A percentile compares a stretch with the other conserved stretches of the same genome.
These are phyloP conservation scores for Leptographium lundbergii DNA, from an alignment of 2,329 filamentous ascomycete species.

Conservation along the genomic window DNA sequence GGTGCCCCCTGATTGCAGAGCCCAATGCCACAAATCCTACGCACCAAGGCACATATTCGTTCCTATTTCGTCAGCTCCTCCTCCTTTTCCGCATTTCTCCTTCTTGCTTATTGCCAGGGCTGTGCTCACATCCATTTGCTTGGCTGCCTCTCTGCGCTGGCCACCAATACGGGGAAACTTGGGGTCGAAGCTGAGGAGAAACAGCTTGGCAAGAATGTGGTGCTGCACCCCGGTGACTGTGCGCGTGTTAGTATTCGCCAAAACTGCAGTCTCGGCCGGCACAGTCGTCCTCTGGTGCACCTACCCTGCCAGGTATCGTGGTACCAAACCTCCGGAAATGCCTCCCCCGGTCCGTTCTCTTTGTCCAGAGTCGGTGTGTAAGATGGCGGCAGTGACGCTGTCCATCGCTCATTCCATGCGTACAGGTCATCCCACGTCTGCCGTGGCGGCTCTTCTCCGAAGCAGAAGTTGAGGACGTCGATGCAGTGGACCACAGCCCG, in stretches of 20 bases:
- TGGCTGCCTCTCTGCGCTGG: conserved; percentile 15
- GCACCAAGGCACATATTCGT: conserved; percentile 32
- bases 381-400: conserved; percentile 30
- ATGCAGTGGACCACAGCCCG: conserved; percentile 48
- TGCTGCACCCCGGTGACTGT: conserved; percentile 47
- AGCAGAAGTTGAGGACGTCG: conserved; percentile 52
- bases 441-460: conserved; percentile 26
- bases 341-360: conserved; percentile 21
- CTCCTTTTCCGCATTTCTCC: background rate
- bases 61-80: conserved; percentile 17
- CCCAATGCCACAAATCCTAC: conserved; percentile 45
- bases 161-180: conserved; percentile 35
- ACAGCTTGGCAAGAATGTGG: conserved; percentile 42
- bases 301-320: conserved; percentile 40
- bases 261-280: too few species aligned
- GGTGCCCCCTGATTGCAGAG: conserved; percentile 41
- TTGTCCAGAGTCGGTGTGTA: conserved; percentile 42
- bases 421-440: conserved; percentile 30
- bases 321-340: conserved; percentile 47
- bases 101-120: background rate
- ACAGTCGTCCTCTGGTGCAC: background rate
- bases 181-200: conserved; percentile 44
- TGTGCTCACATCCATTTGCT: conserved; percentile 4
- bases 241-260: background rate
- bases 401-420: conserved; percentile 33